Conservation (phyloP, 1,139 yeast species). For the Pichia sp. region DNA sequence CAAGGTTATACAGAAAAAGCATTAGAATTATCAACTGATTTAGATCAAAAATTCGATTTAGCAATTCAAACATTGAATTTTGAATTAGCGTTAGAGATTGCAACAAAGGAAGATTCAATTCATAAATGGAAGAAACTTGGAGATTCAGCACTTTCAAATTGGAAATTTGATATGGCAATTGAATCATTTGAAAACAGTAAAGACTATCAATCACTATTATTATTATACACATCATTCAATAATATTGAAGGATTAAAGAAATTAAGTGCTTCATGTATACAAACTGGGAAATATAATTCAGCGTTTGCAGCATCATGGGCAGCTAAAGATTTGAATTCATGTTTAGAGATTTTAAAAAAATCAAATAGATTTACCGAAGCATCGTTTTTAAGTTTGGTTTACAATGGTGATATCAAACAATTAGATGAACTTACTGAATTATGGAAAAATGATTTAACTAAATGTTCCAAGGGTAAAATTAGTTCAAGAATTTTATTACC, state of each 20-base stretch:
- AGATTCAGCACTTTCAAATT: slow-evolving; percentile 69
- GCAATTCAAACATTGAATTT: slow-evolving; percentile 67
- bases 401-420: slow-evolving; percentile 44
- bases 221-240: slow-evolving; percentile 79
- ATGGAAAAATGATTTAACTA: slow-evolving; percentile 60
- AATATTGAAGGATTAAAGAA: slow-evolving; percentile 51
- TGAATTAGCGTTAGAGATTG: slow-evolving; percentile 65
- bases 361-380: slow-evolving; percentile 81
- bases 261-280: slow-evolving; percentile 60
- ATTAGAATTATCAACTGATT: slow-evolving; percentile 70
- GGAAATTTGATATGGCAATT: slow-evolving; percentile 79
- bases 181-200: slow-evolving; percentile 73
- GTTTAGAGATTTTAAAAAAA: slow-evolving; percentile 59
- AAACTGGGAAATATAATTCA: slow-evolving; percentile 72
- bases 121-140: slow-evolving; percentile 91
- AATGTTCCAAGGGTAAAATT: slow-evolving; percentile 48
- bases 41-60: slow-evolving; percentile 80
- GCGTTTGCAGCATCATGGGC: slow-evolving; percentile 94
- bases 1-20: slow-evolving; percentile 86
- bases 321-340: slow-evolving; percentile 60
- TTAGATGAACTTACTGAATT: slow-evolving; percentile 42
- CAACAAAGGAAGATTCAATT: slow-evolving; percentile 47
- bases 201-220: slow-evolving; percentile 75
- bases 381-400: slow-evolving; percentile 70
- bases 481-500: slow-evolving; percentile 53